phyloP scores from a whole-genome alignment of 805 yeast genomes.

The Sugiyamaella americana region DNA sequence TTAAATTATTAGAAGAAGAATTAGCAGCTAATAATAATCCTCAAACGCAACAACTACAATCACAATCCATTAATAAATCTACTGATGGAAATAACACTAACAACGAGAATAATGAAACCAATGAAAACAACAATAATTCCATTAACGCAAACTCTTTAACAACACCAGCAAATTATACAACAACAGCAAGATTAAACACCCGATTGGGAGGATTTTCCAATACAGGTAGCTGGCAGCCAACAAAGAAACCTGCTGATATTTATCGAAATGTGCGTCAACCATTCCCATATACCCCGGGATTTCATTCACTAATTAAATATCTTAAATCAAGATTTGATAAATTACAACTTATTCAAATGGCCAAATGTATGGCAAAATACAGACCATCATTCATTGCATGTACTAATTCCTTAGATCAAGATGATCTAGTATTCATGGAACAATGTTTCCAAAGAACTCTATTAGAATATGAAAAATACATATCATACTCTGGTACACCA shows the following conservation, averaged over 20 bases:
- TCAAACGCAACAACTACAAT: not conserved
- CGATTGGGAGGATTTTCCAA: not conserved
- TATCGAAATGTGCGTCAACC: slow-evolving; percentile 71
- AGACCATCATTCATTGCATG: slow-evolving; percentile 92
- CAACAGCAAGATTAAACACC: not conserved
- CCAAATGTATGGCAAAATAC: slow-evolving; percentile 82
- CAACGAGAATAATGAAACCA: not conserved
- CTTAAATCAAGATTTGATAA: slow-evolving; percentile 64
- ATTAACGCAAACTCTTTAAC: too few species aligned
- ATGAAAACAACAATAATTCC: too few species aligned
- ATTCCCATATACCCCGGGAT: slow-evolving; percentile 86
- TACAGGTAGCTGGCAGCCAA: not conserved
- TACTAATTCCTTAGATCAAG: slow-evolving; percentile 80
- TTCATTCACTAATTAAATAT: slow-evolving; percentile 72
- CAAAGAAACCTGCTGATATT: slow-evolving; percentile 31
- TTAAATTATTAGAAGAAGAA: not conserved
- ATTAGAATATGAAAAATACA: slow-evolving; percentile 49
- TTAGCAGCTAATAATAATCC: not conserved
- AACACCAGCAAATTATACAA: not conserved
- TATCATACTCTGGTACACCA: slow-evolving; percentile 61
- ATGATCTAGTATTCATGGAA: slow-evolving; percentile 88
- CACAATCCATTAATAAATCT: too few species aligned
- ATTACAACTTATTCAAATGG: slow-evolving; percentile 68
- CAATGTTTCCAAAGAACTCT: slow-evolving; percentile 51
- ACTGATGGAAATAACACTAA: too few species aligned